Percentiles rank a stretch among this genome's conserved stretches.
phyloP scores from a whole-genome alignment of 169 alveolate species.

The Cystoisospora suis region DNA sequence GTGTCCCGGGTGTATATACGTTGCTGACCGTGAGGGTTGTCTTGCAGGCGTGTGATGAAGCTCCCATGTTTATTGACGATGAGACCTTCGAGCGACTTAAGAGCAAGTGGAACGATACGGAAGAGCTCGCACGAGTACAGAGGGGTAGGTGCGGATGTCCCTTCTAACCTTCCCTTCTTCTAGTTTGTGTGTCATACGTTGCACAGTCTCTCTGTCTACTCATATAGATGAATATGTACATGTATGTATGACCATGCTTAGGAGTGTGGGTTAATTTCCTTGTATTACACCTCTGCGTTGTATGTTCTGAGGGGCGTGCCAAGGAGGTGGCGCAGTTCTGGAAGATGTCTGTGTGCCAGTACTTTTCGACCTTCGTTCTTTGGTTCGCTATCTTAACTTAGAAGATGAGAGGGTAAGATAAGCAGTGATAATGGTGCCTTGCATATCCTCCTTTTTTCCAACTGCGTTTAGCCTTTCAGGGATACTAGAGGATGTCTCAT shows the following conservation, averaged over 20 bases:
- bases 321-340: no score
- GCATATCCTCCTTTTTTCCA: no score
- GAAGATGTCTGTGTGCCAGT: no score
- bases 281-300: background rate
- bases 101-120: constrained; percentile 27
- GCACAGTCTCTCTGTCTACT: background rate
- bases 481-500: no score
- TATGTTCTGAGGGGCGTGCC: no score
- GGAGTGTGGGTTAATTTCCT: background rate
- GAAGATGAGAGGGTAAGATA: no score
- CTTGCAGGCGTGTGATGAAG: constrained; percentile 23
- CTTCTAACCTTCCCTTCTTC: background rate
- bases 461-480: no score
- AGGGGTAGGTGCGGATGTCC: background rate
- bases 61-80: constrained; percentile 49
- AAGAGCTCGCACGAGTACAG: constrained; percentile 36
- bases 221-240: background rate
- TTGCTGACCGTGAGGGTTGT: background rate
- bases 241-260: background rate
- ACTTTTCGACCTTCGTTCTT: no score
- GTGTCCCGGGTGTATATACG: no score
- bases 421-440: no score
- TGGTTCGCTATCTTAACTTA: no score
- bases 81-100: constrained; percentile 38
- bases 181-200: background rate